Evolutionary conservation across 2,329 filamentous ascomycete species (phyloP), one percentile per base, ranked within the genome.

Genomic region (Bipolaris gigantea): DNA sequence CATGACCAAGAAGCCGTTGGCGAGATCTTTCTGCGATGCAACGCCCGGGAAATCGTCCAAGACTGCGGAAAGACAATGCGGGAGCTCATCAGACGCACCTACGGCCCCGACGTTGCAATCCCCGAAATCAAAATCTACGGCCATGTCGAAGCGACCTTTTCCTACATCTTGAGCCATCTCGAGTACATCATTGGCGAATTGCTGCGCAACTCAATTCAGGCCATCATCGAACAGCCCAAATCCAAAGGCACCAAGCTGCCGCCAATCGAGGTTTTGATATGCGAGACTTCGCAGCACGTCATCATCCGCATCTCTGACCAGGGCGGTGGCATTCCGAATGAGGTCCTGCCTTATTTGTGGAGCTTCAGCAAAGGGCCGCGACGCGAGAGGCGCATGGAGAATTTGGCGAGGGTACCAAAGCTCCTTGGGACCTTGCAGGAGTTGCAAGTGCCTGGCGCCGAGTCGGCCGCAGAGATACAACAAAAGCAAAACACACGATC

Each of bases 171-270:
- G 47, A 94, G 88, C 69, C 94, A 97, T 72, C 83, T 99, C 47
- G 93, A 99, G 76, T 99, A 99, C 76, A 97, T 99, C 65, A 85
- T 99, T 53, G 92, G 94, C 47, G 94, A 99, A 77, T 85, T 99
- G 19, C 81, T 99, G 21, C 88, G 94, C 34, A 99, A 99, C 76
- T 95, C 91, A 0, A 90, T 99, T 15, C 92, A 97, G 75, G 92
- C 92, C 18, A 87, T 94, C 34, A 88, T 96, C 56, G 93, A 97
- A 69, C 84, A 85, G 61, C 85, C 87, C 47, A 79, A 79, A 50
- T 72, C 75, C 33, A 67, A 77, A 19, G 59, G 66, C 15, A 56
- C 64, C n/a, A 73, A 75, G 15, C 88, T 90, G 1, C 90, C 90
- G 0, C 91, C 93, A 1, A 94, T 99, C 62, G 90, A 97, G 68